phyloP scores from a whole-genome alignment of 495 filamentous ascomycete genomes.

The Pseudotulostoma volvatum region DNA sequence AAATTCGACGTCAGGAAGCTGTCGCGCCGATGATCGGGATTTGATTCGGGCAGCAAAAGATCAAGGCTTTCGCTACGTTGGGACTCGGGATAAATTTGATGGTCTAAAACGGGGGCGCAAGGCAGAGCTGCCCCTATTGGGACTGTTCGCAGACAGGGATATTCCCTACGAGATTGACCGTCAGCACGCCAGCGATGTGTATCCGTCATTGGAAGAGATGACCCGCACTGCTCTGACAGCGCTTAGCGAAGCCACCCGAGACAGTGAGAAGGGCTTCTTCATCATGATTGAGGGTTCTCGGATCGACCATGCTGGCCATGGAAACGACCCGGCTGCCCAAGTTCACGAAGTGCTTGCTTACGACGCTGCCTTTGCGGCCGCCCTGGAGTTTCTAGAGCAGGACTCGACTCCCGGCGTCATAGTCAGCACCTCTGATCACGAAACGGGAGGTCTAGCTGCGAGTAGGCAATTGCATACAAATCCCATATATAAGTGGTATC shows the following conservation, averaged over 20 bases:
- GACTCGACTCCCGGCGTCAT: constrained; percentile 59
- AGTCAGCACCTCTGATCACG: constrained; percentile 84
- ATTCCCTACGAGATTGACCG: constrained; percentile 91
- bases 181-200: constrained; percentile 53
- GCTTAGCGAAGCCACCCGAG: constrained; percentile 65
- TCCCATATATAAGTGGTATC: constrained; percentile 77
- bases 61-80: constrained; percentile 66
- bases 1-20: constrained; percentile 59
- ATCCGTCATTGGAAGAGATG: constrained; percentile 90
- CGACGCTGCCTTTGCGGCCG: constrained; percentile 66
- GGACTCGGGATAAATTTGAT: constrained; percentile 62
- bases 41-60: constrained; percentile 49
- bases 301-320: constrained; percentile 92
- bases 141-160: constrained; percentile 67
- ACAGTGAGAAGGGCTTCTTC: constrained; percentile 89
- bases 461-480: constrained; percentile 61
- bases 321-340: constrained; percentile 88
- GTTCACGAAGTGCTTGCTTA: constrained; percentile 90
- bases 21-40: constrained; percentile 57
- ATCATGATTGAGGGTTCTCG: constrained; percentile 94
- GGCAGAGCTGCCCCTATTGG: constrained; percentile 67
- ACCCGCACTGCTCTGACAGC: constrained; percentile 61
- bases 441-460: constrained; percentile 74
- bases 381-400: constrained; percentile 68
- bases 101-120: constrained; percentile 48